Base-by-base conservation (phyloP, 352 stramenopile genomes). In the Globisporangium ultimum region DNA sequence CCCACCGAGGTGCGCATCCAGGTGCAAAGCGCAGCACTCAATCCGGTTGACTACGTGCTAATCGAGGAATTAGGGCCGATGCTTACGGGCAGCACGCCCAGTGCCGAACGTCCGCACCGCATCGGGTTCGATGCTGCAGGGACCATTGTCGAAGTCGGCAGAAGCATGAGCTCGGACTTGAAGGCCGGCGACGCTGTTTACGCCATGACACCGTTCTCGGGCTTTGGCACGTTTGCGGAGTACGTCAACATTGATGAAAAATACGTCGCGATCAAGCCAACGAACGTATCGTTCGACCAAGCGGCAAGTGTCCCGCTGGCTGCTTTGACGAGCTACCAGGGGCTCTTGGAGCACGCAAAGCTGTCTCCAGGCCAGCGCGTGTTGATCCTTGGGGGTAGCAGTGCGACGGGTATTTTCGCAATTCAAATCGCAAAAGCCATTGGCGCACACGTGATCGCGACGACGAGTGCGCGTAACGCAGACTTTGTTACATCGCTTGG, bases 41-140 rank as follows among this genome's bases (percentile, higher is more conserved):
- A 91, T 66, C 78, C 81, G 14, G 73, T 78, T 7, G 80, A 90
- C 59, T 84, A 84, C 50, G 84, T 84, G 65, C 51, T 87, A 40
- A 72, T 80, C 28, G 59, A 75, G 47, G 50, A 67, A 34, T 22
- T 13, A 18, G 63, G 67, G 17, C n/a, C 9, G 11, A 55, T 61
- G 21, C 64, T 85, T 40, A 28, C 40, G 3, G 71, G 64, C 14
- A 63, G 61, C 66, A 10, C 61, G 66, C 14, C 36, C 61, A n/a
- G 63, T 61, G 48, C 24, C 24, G 67, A 72, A 49, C 67, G 67
- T 15, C 38, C 38, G 8, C 9, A 15, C 17, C 18, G 22, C 11
- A 28, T 28, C 12, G 46, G 46, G 10, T 32, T 34, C 22, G 46
- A 51, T 7, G 46, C 46, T 2, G 46, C 46, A 22, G 46, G 46